Evolutionary conservation across 1,284 basidiomycete genomes (phyloP), one percentile per base, ranked within the genome.

Genomic region (Cutaneotrichosporon cavernicola): DNA sequence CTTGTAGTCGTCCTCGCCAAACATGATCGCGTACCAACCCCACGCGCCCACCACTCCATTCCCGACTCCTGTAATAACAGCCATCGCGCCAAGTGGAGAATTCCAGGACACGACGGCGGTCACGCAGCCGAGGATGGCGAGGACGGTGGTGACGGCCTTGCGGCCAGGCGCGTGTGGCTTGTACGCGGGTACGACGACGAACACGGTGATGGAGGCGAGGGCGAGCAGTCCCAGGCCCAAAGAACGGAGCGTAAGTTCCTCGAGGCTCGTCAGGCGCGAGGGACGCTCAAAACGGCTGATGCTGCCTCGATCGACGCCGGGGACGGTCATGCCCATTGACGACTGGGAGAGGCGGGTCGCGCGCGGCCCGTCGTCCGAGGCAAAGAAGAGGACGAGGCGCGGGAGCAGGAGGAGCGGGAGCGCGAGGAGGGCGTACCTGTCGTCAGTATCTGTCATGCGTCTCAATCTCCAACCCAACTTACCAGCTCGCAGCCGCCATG

Each of bases 21-120:
- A 81, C 26, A 76, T 72, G 22, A 78, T 65, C 4, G 75, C 72
- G 77, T 78, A 80, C 75, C 77, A 80, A 2, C 78, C 80, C 76
- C 78, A 80, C 10, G 74, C 62, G 0, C 72, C 75, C 2, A 81
- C 61, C 9, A 71, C 26, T 0, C 67, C 72, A 61, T 79, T 76
- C 1, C 80, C 78, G 2, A 74, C 51, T 1, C 71, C 74, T 1
- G 77, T 59, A 2, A 76, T 51, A 5, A 56, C 67, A 0, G 72
- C 72, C n/a, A 80, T 63, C 0, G 73, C 78, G 14, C 76, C 73
- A 9, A 78, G 70, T 5, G 65, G 67, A 2, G 75, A 71, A 61
- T 80, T 80, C 67, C 70, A 80, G 6, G 65, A 47, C 5, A 76
- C 56, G 9, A 76, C 60, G 2, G 67, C 69, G 11, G 70, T 66